Conservation (phyloP, 495 filamentous ascomycete species). For the Chaetomium cochliodes region DNA sequence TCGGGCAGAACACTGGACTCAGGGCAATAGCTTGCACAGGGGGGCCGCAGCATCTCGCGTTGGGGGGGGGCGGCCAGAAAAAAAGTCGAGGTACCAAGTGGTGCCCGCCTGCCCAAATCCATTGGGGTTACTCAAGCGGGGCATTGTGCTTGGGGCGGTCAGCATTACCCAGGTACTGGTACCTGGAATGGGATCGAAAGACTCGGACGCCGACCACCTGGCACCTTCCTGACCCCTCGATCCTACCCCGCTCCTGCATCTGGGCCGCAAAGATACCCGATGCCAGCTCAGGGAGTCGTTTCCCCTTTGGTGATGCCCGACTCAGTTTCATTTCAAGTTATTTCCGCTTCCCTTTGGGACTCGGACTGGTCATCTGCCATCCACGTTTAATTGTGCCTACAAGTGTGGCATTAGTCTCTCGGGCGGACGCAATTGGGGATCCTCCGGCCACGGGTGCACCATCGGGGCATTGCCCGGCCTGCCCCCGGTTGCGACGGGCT, state of each 20-base stretch:
- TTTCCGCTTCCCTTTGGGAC: not conserved
- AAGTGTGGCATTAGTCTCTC: slow-evolving; percentile 5
- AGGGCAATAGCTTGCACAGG: slow-evolving; percentile 18
- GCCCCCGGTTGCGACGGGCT: no score
- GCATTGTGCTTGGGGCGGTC: slow-evolving; percentile 33
- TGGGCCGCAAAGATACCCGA: slow-evolving; percentile 17
- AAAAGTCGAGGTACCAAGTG: slow-evolving; percentile 30
- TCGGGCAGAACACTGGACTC: slow-evolving; percentile 20
- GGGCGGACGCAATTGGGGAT: slow-evolving; percentile 20
- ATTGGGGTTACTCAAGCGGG: slow-evolving; percentile 38
- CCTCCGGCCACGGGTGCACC: slow-evolving; percentile 7
- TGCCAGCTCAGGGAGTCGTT: no score
- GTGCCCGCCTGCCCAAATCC: slow-evolving; percentile 32
- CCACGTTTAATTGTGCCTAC: not conserved
- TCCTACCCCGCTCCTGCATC: slow-evolving; percentile 21
- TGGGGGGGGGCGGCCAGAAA: slow-evolving; percentile 27
- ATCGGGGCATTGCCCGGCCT: not conserved
- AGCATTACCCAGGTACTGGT: slow-evolving; percentile 34
- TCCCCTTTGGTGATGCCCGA: slow-evolving; percentile 16
- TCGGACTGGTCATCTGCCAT: not conserved
- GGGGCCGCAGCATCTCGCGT: slow-evolving; percentile 20
- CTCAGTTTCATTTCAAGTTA: not conserved
- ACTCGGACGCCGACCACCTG: slow-evolving; percentile 5
- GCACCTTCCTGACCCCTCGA: not conserved
- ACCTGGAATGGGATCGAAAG: slow-evolving; percentile 22